These are phyloP conservation scores for Nicotiana sylvestris DNA, from an alignment of 257 asterid species.

Conservation along the genomic window DNA sequence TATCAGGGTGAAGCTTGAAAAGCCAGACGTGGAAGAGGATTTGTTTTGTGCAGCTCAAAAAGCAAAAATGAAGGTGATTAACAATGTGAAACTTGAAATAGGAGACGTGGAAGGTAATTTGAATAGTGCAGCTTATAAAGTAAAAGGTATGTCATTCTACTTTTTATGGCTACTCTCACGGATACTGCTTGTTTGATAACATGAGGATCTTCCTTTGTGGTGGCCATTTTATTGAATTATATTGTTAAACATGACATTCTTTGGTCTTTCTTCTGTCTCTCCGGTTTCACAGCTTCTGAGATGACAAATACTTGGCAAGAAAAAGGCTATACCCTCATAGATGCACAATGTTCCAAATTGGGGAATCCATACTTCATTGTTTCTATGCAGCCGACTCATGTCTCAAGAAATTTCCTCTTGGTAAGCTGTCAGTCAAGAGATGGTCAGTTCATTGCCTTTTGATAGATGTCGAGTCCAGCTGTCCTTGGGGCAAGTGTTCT, in stretches of 20 bases:
- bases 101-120: not conserved
- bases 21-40: not conserved
- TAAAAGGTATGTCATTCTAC: not conserved
- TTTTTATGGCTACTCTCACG: not conserved
- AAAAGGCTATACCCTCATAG: not conserved
- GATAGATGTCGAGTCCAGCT: not conserved
- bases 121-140: not conserved
- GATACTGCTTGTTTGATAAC: not conserved
- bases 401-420: not conserved
- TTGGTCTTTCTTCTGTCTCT: not conserved
- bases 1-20: not conserved
- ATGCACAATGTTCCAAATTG: not conserved
- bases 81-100: not conserved
- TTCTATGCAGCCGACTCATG: slow-evolving; percentile 3
- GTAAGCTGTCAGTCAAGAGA: slow-evolving; percentile 2
- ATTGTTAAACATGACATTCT: no score
- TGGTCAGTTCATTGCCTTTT: not conserved
- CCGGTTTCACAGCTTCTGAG: not conserved
- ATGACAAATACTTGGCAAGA: not conserved
- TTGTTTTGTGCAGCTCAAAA: not conserved
- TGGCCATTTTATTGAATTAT: not conserved
- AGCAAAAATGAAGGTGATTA: not conserved
- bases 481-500: not conserved
- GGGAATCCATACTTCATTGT: not conserved
- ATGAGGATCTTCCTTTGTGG: not conserved